Evolutionary conservation across 345 rosid species (phyloP), one percentile per base, ranked within the genome.

Genomic region (Sonneratia caseolaris): DNA sequence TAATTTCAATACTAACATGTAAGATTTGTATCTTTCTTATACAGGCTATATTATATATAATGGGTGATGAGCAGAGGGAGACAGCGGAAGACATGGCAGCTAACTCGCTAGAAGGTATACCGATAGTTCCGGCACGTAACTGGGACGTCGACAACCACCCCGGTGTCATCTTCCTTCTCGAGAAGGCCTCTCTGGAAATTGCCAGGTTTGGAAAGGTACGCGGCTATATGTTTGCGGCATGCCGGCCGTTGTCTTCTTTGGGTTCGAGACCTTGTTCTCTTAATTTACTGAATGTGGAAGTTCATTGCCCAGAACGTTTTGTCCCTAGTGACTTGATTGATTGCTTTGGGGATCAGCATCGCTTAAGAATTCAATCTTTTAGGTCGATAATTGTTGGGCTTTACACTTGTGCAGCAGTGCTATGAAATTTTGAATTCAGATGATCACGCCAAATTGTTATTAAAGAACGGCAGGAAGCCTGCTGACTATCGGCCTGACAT

Each of bases 191-290:
- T 68, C 83, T 91, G 72, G 97, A 91, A 82, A 92, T 91, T 66
- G 97, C 93, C 27, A 91, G 91, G 85, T 90, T 93, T 80, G 98
- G 98, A 79, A 91, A 91, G 92, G 97, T 91, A n/a, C 32, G n/a
- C 43, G 21, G 16, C 32, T 4, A 10, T 51, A 4, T 16, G 56
- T 51, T 51, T 51, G 0, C 32, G 1, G 15, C 47, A 5, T 11
- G 47, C 47, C 47, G 47, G 11, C 6, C 4, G 56, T 19, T 16
- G 15, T 12, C 56, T 27, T 27, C 32, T 27, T 27, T 27, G 32
- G 32, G 32, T 0, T 27, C 32, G 32, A 27, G 0, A 27, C 32
- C 32, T 27, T 27, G 32, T 27, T 27, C 32, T 27, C 32, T 27
- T 27, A 27, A 27, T 27, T 27, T 27, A 27, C 32, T 27, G 32